Evolutionary conservation across 1,284 basidiomycete species (phyloP).

Genomic region (Moesziomyces aphidis): DNA sequence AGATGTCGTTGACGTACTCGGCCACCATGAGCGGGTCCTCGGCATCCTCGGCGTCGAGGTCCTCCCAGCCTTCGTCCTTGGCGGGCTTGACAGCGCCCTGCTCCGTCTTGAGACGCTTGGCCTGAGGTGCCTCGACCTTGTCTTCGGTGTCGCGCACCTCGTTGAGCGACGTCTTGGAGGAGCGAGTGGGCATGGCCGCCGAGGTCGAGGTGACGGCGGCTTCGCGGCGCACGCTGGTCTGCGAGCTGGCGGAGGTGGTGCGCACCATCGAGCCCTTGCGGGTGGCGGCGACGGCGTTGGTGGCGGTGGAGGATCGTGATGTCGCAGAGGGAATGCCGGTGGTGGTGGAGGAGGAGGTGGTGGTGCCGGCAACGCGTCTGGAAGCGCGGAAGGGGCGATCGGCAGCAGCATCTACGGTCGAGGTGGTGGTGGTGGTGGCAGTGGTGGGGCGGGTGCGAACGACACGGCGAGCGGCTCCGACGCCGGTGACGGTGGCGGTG

Average conservation of each 20-base stretch:
- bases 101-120: slow-evolving; percentile 54
- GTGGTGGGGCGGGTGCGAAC: slow-evolving; percentile 40
- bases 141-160: slow-evolving; percentile 38
- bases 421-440: slow-evolving; percentile 18
- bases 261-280: slow-evolving; percentile 44
- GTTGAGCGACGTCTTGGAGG: slow-evolving; percentile 39
- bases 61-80: slow-evolving; percentile 77
- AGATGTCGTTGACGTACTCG: slow-evolving; percentile 95
- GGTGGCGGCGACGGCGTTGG: slow-evolving; percentile 16
- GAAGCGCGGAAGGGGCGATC: slow-evolving; percentile 44
- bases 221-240: slow-evolving; percentile 36
- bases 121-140: slow-evolving; percentile 47
- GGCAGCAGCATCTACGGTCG: slow-evolving; percentile 5
- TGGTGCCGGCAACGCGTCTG: slow-evolving; percentile 35
- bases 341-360: slow-evolving; percentile 25
- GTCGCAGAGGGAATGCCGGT: slow-evolving; percentile 29
- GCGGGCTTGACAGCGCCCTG: slow-evolving; percentile 38
- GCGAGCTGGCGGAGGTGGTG: slow-evolving; percentile 36
- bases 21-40: slow-evolving; percentile 97
- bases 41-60: slow-evolving; percentile 91
- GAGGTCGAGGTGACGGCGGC: slow-evolving; percentile 16
- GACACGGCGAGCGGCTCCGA: slow-evolving; percentile 47
- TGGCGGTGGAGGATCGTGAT: slow-evolving; percentile 17
- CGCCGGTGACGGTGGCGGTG: slow-evolving; percentile 31
- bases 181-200: slow-evolving; percentile 14